A percentile compares a stretch with the other conserved stretches of the same genome.
Evolutionary conservation across 2,329 filamentous ascomycete genomes (phyloP).

Genomic region (Curvularia hawaiiensis): DNA sequence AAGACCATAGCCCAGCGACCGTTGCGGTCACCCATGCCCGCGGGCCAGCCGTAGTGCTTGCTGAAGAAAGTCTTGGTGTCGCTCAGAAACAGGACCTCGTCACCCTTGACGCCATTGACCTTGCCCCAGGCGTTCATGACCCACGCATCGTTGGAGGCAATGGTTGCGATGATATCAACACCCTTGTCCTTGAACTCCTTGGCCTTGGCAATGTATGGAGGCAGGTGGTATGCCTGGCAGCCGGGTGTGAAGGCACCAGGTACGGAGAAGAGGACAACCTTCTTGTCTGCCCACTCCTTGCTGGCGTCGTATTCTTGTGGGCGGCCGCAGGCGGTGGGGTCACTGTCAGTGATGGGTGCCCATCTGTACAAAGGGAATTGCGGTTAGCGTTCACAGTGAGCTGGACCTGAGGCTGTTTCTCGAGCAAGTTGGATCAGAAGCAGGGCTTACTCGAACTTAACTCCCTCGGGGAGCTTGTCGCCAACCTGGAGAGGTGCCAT

Average conservation of each 20-base stretch:
- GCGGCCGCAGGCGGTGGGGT: slow-evolving; percentile 76
- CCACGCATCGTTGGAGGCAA: slow-evolving; percentile 83
- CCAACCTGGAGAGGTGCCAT: slow-evolving; percentile 77
- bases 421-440: neutral
- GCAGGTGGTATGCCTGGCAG: slow-evolving; percentile 81
- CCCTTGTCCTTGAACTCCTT: slow-evolving; percentile 75
- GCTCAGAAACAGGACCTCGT: slow-evolving; percentile 77
- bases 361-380: slow-evolving; percentile 57
- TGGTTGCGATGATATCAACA: slow-evolving; percentile 79
- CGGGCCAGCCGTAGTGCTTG: slow-evolving; percentile 77
- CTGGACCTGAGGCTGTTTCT: neutral
- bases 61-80: slow-evolving; percentile 76
- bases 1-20: slow-evolving; percentile 80
- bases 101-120: slow-evolving; percentile 77
- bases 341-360: slow-evolving; percentile 75
- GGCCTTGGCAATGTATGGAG: slow-evolving; percentile 79
- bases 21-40: slow-evolving; percentile 70
- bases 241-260: slow-evolving; percentile 84
- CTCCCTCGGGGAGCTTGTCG: slow-evolving; percentile 79
- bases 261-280: slow-evolving; percentile 71
- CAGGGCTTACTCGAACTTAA: slow-evolving; percentile 71
- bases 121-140: slow-evolving; percentile 93
- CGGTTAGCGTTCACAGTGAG: slow-evolving; percentile 1
- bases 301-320: slow-evolving; percentile 80
- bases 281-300: slow-evolving; percentile 74